Percentiles rank a stretch among this genome's conserved stretches.
These are phyloP conservation scores for Stephanodiscus minutulus DNA, from an alignment of 108 stramenopile genomes.

Conservation along the genomic window DNA sequence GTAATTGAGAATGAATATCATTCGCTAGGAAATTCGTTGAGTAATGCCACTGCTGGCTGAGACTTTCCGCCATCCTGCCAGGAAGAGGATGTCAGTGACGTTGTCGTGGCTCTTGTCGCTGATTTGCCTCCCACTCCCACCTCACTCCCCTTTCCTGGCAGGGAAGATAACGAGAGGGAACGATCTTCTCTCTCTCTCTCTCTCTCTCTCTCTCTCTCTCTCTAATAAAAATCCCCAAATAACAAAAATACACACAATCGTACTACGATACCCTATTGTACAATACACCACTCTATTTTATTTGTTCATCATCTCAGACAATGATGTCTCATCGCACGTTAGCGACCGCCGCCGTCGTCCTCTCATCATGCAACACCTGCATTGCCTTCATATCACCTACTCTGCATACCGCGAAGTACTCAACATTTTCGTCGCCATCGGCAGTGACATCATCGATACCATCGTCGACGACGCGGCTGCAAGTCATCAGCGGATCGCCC, in stretches of 20 bases:
- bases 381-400: constrained; percentile 14
- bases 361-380: constrained; percentile 4
- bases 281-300: too few relatives aligned
- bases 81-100: background rate
- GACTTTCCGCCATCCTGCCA: background rate
- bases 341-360: background rate
- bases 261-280: too few relatives aligned
- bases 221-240: too few relatives aligned
- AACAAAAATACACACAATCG: too few relatives aligned
- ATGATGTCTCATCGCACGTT: constrained; percentile 1
- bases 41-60: constrained; percentile 20
- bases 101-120: background rate
- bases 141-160: too few relatives aligned
- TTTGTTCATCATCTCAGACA: background rate
- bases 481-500: constrained; percentile 23
- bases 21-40: constrained; percentile 12
- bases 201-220: too few relatives aligned
- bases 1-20: constrained; percentile 4
- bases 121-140: too few relatives aligned
- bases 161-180: too few relatives aligned
- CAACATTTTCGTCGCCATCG: background rate
- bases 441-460: background rate
- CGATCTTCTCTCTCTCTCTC: too few relatives aligned
- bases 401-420: background rate
- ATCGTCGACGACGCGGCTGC: constrained; percentile 6